Evolutionary conservation across 805 yeast genomes (phyloP), one percentile per base, ranked within the genome.

Genomic region (Barnettozyma vustinii): DNA sequence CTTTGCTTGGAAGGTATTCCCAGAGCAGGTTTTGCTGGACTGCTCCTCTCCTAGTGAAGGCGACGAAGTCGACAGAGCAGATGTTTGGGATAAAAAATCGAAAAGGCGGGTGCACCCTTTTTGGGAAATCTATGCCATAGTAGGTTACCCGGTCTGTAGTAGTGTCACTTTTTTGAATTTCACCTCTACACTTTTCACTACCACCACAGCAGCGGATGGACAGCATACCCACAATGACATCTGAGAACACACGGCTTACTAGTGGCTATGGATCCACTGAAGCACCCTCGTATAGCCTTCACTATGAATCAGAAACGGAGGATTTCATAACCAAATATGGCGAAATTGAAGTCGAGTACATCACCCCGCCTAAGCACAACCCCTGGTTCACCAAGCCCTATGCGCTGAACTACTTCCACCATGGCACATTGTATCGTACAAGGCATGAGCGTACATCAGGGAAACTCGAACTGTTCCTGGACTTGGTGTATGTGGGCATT

Each of bases 401-500:
- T 57, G 86, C 85, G 0, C 64, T 82, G 53, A 80, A 82, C 56
- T 81, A 77, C 59, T 81, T 80, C 66, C 70, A 77, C 52, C 73
- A 80, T 46, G 84, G 84, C 0, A 71, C 69, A 5, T 63, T 82
- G 21, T 79, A 69, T 58, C 64, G 86, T 16, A 80, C 86, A 2
- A 72, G 68, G 52, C 74, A 73, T 13, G 86, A 81, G 57, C 61
- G 86, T 27, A 65, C 77, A 0, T 71, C 81, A 13, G 71, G 73
- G 1, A 72, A 72, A 45, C 69, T 77, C 15, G 87, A 82, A 58
- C 70, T 82, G 62, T 82, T 82, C 54, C 61, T 81, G 45, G 87
- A 82, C 61, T 70, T 83, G 63, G 64, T 80, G 52, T 81, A 81
- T 56, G 87, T 81, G 52, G 87, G 84, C 3, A 76, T 82, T 42